Percentiles rank a stretch among this genome's conserved stretches.
phyloP scores from a whole-genome alignment of 441 rosid genomes.

The Rhodomyrtus psidioides region DNA sequence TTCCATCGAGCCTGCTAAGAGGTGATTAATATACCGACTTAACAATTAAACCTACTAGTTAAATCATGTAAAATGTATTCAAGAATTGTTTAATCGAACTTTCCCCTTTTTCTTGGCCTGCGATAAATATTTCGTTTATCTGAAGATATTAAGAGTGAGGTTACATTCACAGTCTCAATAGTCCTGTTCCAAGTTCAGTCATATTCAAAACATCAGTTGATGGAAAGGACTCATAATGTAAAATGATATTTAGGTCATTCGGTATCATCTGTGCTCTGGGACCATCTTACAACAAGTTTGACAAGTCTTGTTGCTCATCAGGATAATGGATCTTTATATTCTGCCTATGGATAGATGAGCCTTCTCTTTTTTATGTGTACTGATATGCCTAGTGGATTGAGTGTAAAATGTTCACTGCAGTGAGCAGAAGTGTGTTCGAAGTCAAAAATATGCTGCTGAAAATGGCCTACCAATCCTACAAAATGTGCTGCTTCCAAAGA shows the following conservation, averaged over 20 bases:
- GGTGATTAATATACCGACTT: neutral
- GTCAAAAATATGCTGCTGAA: conserved; percentile 51
- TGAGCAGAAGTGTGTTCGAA: conserved; percentile 58
- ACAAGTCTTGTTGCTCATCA: neutral
- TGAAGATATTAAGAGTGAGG: neutral
- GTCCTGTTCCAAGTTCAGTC: neutral
- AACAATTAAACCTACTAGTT: neutral
- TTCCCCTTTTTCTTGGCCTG: neutral
- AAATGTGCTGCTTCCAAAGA: conserved; percentile 66
- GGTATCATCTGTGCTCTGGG: neutral
- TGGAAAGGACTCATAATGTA: neutral
- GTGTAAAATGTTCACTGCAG: conserved; percentile 25
- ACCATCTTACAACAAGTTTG: neutral
- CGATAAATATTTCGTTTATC: neutral
- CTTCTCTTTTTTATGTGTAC: neutral
- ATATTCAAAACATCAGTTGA: neutral
- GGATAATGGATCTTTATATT: neutral
- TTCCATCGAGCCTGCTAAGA: neutral
- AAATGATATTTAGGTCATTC: neutral
- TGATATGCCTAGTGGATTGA: neutral
- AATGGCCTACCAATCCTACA: conserved; percentile 58
- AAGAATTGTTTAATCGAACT: neutral
- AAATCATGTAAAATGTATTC: neutral
- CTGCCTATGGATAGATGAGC: neutral
- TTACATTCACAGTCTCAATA: neutral